Conservation (phyloP, 2,329 filamentous ascomycete genomes). For the Gremmenia infestans region DNA sequence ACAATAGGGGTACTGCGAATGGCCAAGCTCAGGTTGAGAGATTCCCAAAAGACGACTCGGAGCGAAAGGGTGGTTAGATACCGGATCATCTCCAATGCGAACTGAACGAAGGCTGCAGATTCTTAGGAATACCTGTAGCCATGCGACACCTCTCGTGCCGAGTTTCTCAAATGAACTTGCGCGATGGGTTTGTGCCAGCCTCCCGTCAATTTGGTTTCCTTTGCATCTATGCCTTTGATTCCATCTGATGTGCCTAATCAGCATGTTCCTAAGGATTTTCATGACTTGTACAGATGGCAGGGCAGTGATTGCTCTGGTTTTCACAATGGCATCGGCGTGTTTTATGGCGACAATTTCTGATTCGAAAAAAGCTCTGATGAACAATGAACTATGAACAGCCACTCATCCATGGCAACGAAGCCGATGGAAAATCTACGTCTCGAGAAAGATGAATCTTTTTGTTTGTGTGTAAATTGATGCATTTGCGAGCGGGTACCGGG, state of each 20-base stretch:
- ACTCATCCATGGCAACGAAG: conserved; percentile 5
- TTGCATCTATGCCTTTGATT: neutral
- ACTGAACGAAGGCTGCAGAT: neutral
- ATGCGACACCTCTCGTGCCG: neutral
- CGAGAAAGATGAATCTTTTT: conserved; percentile 17
- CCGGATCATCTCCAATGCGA: neutral
- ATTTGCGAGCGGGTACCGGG: conserved; percentile 24
- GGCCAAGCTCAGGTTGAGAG: conserved; percentile 45
- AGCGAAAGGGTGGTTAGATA: conserved; percentile 56
- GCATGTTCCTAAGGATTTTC: neutral
- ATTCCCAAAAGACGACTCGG: conserved; percentile 52
- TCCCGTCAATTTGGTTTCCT: neutral
- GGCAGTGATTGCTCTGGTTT: conserved; percentile 2
- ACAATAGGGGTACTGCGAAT: conserved; percentile 43
- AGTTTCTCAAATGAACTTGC: neutral
- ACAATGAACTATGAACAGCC: conserved; percentile 3
- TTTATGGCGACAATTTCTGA: neutral
- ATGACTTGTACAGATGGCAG: neutral
- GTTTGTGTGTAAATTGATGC: conserved; percentile 25
- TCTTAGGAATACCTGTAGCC: neutral
- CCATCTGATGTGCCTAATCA: conserved; percentile 2
- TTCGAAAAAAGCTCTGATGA: conserved; percentile 7
- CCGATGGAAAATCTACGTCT: conserved; percentile 3
- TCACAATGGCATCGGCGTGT: conserved; percentile 1
- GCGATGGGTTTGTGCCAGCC: neutral